These are phyloP conservation scores for Neospermospora avenae DNA, from an alignment of 2,329 filamentous ascomycete species.

Conservation along the genomic window DNA sequence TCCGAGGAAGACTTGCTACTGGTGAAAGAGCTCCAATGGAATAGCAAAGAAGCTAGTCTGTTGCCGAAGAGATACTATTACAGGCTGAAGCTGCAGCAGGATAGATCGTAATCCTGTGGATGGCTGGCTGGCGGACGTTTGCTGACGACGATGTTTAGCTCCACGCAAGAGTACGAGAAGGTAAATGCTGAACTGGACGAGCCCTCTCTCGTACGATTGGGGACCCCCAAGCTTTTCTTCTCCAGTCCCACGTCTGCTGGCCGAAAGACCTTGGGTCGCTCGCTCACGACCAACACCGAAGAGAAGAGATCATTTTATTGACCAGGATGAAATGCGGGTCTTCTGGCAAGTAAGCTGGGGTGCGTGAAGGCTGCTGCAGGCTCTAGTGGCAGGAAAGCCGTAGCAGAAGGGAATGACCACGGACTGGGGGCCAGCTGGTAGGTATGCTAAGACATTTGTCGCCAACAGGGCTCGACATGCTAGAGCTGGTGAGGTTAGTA, in stretches of 20 bases:
- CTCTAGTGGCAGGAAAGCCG: neutral
- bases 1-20: conserved; percentile 21
- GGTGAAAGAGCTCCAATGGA: conserved; percentile 24
- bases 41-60: conserved; percentile 13
- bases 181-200: neutral
- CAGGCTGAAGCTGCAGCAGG: conserved; percentile 20
- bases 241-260: conserved; percentile 29
- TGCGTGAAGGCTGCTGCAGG: conserved; percentile 11
- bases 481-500: conserved; percentile 1
- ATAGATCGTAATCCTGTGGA: conserved; percentile 11
- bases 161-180: conserved; percentile 5
- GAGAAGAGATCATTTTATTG: neutral
- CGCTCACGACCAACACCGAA: conserved; percentile 2
- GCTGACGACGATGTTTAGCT: conserved; percentile 30
- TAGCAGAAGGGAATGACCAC: neutral
- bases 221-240: conserved; percentile 24
- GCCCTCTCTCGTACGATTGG: conserved; percentile 17
- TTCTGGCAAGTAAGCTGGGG: conserved; percentile 10
- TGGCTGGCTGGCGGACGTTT: conserved; percentile 24
- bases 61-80: conserved; percentile 15
- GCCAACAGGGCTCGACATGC: neutral
- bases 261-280: conserved; percentile 23
- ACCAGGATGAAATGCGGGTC: conserved; percentile 26
- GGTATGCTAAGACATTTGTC: neutral
- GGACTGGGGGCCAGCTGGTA: neutral